Conservation (phyloP, 768 basidiomycete genomes). For the Udeniomyces megalosporus region DNA sequence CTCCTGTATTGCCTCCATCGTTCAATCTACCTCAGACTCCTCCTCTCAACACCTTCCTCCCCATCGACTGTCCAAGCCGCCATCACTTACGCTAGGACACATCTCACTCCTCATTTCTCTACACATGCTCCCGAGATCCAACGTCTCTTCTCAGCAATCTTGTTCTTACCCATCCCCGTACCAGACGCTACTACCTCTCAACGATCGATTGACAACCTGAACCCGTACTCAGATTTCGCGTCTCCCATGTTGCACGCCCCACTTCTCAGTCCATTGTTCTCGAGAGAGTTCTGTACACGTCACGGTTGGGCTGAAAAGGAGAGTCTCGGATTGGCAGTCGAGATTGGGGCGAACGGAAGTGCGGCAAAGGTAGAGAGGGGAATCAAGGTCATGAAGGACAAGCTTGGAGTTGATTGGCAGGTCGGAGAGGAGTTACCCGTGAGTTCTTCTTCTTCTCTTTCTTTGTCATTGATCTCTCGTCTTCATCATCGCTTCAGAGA, state of each 20-base stretch:
- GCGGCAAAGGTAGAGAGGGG: slow-evolving; percentile 87
- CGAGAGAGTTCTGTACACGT: slow-evolving; percentile 72
- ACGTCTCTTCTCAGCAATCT: slow-evolving; percentile 50
- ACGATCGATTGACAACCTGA: no score
- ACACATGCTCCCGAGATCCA: slow-evolving; percentile 49
- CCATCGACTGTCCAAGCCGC: slow-evolving; percentile 40
- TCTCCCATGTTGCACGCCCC: not conserved
- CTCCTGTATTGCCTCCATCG: slow-evolving; percentile 83
- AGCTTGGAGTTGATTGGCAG: slow-evolving; percentile 73
- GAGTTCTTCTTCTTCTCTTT: slow-evolving; percentile 18
- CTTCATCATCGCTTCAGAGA: no score
- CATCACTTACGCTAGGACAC: slow-evolving; percentile 54
- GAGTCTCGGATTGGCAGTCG: slow-evolving; percentile 73
- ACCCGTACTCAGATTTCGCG: slow-evolving; percentile 48
- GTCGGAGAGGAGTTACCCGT: slow-evolving; percentile 81
- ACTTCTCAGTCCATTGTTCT: slow-evolving; percentile 57
- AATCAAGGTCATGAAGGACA: slow-evolving; percentile 77
- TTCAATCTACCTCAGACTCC: slow-evolving; percentile 68
- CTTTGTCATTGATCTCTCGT: not conserved
- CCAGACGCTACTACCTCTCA: slow-evolving; percentile 30
- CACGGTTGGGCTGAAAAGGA: slow-evolving; percentile 78
- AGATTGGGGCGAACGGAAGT: slow-evolving; percentile 83
- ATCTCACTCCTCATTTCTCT: slow-evolving; percentile 47
- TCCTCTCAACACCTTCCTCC: slow-evolving; percentile 34
- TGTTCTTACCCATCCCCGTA: slow-evolving; percentile 23